Evolutionary conservation across 345 rosid species (phyloP).

Genomic region (Gossypium anomalum): DNA sequence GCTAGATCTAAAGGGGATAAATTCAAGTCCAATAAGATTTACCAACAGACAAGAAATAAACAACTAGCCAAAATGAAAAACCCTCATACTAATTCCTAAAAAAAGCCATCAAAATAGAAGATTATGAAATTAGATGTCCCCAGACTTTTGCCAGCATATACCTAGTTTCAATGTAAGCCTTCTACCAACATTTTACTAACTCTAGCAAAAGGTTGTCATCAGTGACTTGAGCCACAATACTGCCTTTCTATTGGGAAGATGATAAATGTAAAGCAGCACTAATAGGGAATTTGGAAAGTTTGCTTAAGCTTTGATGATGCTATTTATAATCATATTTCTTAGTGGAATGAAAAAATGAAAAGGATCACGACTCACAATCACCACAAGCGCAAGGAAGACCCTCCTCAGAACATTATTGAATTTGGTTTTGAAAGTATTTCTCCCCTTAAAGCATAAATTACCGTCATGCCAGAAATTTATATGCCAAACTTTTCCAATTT

Average conservation of each 20-base stretch:
- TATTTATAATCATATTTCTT: neutral
- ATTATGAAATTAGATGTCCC: neutral
- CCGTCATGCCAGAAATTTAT: neutral
- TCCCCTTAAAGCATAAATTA: conserved; percentile 5
- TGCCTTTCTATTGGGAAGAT: neutral
- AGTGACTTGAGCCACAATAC: conserved; percentile 1
- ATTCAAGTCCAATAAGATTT: conserved; percentile 5
- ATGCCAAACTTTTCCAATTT: neutral
- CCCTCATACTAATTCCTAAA: neutral
- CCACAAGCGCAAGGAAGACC: neutral
- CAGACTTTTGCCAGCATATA: neutral
- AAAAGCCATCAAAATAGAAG: neutral
- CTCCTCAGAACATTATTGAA: neutral
- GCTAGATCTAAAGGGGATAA: neutral
- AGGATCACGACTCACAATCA: conserved; percentile 4
- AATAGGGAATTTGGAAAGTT: conserved; percentile 4
- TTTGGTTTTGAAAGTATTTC: neutral
- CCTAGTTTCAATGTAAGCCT: conserved; percentile 2
- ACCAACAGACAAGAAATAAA: neutral
- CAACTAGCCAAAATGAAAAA: neutral
- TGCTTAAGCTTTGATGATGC: neutral
- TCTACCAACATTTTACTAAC: conserved; percentile 6
- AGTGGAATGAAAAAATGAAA: neutral
- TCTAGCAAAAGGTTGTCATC: neutral
- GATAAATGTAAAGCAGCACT: conserved; percentile 7